phyloP scores from a whole-genome alignment of 1,284 basidiomycete genomes.

The Cystobasidium sp. region DNA sequence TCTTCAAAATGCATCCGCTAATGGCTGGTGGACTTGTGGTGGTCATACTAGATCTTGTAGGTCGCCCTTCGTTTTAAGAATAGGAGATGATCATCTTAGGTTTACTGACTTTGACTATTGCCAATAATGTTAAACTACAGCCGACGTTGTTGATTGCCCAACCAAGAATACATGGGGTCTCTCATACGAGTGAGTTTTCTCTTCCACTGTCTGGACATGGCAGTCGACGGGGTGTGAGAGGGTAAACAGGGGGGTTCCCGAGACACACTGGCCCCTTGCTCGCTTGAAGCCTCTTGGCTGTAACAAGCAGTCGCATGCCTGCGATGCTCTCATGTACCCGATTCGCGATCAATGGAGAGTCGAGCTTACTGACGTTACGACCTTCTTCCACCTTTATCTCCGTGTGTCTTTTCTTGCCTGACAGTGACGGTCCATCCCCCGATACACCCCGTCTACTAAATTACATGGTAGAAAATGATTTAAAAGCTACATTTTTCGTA shows the following conservation, averaged over 20 bases:
- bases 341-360: too few species aligned
- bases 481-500: conserved; percentile 87
- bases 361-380: not conserved
- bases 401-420: conserved; percentile 54
- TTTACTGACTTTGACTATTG: conserved; percentile 39
- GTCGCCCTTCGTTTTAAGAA: conserved; percentile 30
- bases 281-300: too few species aligned
- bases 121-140: conserved; percentile 23
- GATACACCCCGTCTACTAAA: conserved; percentile 79
- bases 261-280: too few species aligned
- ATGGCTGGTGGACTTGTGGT: conserved; percentile 71
- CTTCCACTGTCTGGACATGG: not conserved
- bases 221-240: not conserved
- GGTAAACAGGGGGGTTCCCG: too few species aligned
- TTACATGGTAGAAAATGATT: conserved; percentile 68
- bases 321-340: too few species aligned
- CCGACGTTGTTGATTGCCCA: conserved; percentile 54
- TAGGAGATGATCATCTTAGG: conserved; percentile 31
- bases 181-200: conserved; percentile 55
- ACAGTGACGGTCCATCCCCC: conserved; percentile 81
- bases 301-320: too few species aligned
- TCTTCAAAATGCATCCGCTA: conserved; percentile 61
- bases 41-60: conserved; percentile 67
- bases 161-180: conserved; percentile 57
- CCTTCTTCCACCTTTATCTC: not conserved